These are phyloP conservation scores for Nigrograna mackinnonii DNA, from an alignment of 2,329 filamentous ascomycete species.

Conservation along the genomic window DNA sequence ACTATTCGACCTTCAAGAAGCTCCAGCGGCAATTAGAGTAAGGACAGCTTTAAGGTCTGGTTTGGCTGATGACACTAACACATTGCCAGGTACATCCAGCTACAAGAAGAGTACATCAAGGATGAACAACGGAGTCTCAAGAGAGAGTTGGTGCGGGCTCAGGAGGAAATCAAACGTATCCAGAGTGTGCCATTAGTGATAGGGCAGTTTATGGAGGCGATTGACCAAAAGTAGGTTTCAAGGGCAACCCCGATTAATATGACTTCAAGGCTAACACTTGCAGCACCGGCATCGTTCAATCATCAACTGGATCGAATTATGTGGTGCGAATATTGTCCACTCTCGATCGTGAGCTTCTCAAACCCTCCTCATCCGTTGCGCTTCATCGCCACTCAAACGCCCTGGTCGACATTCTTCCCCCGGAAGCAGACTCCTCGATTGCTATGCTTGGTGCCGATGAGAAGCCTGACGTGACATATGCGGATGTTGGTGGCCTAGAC, in stretches of 20 bases:
- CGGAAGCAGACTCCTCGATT: constrained; percentile 97
- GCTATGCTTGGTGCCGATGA: constrained; percentile 96
- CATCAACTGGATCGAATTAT: constrained; percentile 97
- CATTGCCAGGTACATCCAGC: constrained; percentile 78
- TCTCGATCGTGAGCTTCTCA: constrained; percentile 95
- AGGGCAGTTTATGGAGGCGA: constrained; percentile 99
- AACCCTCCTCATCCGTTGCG: constrained; percentile 96
- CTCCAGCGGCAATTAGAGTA: constrained; percentile 95
- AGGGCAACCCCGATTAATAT: neutral
- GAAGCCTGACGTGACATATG: constrained; percentile 98
- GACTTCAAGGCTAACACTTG: constrained; percentile 14
- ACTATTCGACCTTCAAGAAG: constrained; percentile 95
- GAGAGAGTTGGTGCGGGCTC: constrained; percentile 92
- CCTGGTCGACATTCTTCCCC: constrained; percentile 97
- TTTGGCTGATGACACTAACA: constrained; percentile 27
- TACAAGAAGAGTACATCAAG: constrained; percentile 99
- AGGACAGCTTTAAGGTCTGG: constrained; percentile 37
- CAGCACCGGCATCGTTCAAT: constrained; percentile 97
- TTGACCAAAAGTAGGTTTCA: constrained; percentile 86
- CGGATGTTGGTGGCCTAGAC: constrained; percentile 94
- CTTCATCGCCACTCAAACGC: constrained; percentile 98
- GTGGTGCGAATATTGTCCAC: constrained; percentile 98
- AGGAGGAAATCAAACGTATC: constrained; percentile 99
- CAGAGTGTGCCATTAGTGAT: constrained; percentile 98
- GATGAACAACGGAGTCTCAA: constrained; percentile 99